Evolutionary conservation across 163 green algal genomes (phyloP), one percentile per base, ranked within the genome.

Genomic region (Scenedesmus sp.): DNA sequence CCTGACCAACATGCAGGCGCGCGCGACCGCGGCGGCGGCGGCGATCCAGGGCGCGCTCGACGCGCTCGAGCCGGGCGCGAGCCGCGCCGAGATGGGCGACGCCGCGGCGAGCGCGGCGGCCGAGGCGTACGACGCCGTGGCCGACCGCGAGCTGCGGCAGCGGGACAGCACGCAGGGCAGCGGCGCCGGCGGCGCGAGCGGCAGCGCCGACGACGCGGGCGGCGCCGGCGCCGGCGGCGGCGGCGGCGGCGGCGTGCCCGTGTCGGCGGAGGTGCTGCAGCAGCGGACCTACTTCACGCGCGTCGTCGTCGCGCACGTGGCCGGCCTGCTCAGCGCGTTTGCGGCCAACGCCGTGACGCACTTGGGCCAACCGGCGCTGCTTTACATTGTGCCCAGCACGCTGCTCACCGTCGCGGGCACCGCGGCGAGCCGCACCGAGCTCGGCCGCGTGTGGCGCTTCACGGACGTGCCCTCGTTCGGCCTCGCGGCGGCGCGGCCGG

Each of bases 321-420:
- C 85, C 18, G 95, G 95, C 2, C 85, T 98, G 56, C 54, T 88
- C 22, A 53, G 88, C 10, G 95, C 95, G 0, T 98, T 97, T 85
- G 89, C 75, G 0, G 93, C 89, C 20, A 97, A 96, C 77, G 83
- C 84, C 26, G 76, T 95, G 4, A 97, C 92, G 0, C 77, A 90
- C 47, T 29, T 93, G 45, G 93, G 91, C 2, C 93, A 97, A 84
- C 91, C 91, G 0, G 88, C 85, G 39, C 70, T 88, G 64, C 57
- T 90, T 58, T 81, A 86, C 79, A 87, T 98, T 0, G 92, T 97
- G 28, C 95, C 95, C 0, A 83, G 70, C 13, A 97, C 89, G 0
- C 78, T 98, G 6, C 77, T 83, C 0, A 81, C 91, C 0, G 83
- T 95, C 29, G 20, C 74, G 4, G 18, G 84, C 0, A 86, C 85